Evolutionary conservation across 2,329 filamentous ascomycete species (phyloP).

Genomic region (Ambrosiella xylebori): DNA sequence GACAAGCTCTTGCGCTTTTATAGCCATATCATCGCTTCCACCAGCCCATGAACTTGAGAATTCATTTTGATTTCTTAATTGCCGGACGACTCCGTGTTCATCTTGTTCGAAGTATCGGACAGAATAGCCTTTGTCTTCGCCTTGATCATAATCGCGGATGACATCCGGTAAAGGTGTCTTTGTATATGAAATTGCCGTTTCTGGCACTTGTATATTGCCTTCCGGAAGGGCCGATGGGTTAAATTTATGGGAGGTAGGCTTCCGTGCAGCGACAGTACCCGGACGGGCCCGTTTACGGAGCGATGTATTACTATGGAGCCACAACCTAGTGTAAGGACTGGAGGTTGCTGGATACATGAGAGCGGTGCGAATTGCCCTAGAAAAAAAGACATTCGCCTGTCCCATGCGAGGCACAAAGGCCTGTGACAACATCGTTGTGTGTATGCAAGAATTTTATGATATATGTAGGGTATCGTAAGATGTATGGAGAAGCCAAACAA

Average conservation of each 20-base stretch:
- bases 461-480: not conserved
- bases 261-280: not conserved
- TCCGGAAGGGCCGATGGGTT: not conserved
- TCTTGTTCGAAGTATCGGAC: constrained; percentile 28
- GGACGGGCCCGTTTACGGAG: constrained; percentile 4
- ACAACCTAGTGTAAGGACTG: not conserved
- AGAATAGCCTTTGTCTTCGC: constrained; percentile 7
- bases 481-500: not conserved
- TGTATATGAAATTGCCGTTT: constrained; percentile 5
- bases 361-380: not conserved
- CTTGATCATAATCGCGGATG: constrained; percentile 11
- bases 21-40: constrained; percentile 16
- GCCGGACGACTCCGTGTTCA: constrained; percentile 17
- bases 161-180: constrained; percentile 11
- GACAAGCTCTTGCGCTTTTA: constrained; percentile 6
- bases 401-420: constrained; percentile 10
- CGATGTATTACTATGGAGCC: constrained; percentile 3
- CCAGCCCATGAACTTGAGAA: constrained; percentile 24
- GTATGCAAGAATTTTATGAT: not conserved
- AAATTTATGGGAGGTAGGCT: not conserved
- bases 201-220: constrained; percentile 2
- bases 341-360: not conserved
- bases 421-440: constrained; percentile 10
- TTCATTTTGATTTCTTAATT: constrained; percentile 24
- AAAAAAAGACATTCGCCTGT: constrained; percentile 11